Conservation (phyloP, 495 filamentous ascomycete genomes). For the Aspergillus ellipticus region DNA sequence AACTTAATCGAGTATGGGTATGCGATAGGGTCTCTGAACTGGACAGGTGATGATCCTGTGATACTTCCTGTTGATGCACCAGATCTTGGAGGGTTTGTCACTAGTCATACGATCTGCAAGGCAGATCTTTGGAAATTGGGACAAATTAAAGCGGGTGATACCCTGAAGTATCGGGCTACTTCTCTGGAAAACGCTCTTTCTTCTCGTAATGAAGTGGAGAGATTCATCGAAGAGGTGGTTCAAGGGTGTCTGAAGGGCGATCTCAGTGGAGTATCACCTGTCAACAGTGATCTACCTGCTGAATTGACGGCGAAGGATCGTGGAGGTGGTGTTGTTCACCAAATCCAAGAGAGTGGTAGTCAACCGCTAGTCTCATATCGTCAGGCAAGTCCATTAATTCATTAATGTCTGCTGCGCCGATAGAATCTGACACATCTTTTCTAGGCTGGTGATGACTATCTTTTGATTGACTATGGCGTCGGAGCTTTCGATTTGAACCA, state of each 20-base stretch:
- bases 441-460: constrained; percentile 51
- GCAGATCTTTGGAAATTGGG: constrained; percentile 58
- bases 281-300: constrained; percentile 9
- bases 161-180: constrained; percentile 41
- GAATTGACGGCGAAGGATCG: constrained; percentile 9
- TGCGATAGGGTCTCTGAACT: constrained; percentile 51
- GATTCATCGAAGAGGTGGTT: constrained; percentile 32
- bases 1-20: constrained; percentile 61
- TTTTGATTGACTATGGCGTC: constrained; percentile 53
- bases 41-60: constrained; percentile 55
- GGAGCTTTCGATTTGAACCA: constrained; percentile 49
- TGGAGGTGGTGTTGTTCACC: constrained; percentile 36
- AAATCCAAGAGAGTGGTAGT: constrained; percentile 33
- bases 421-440: not conserved
- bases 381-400: constrained; percentile 28
- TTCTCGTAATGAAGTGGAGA: constrained; percentile 28
- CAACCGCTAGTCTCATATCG: constrained; percentile 45
- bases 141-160: constrained; percentile 58
- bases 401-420: not conserved
- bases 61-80: constrained; percentile 58
- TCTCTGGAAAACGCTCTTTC: constrained; percentile 45
- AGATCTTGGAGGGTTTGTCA: constrained; percentile 58
- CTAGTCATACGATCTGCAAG: constrained; percentile 49
- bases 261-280: constrained; percentile 11
- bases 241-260: constrained; percentile 9